A percentile compares a stretch with the other conserved stretches of the same genome.
Evolutionary conservation across 306 rosid genomes (phyloP).

Genomic region (Adenanthera pavonina): DNA sequence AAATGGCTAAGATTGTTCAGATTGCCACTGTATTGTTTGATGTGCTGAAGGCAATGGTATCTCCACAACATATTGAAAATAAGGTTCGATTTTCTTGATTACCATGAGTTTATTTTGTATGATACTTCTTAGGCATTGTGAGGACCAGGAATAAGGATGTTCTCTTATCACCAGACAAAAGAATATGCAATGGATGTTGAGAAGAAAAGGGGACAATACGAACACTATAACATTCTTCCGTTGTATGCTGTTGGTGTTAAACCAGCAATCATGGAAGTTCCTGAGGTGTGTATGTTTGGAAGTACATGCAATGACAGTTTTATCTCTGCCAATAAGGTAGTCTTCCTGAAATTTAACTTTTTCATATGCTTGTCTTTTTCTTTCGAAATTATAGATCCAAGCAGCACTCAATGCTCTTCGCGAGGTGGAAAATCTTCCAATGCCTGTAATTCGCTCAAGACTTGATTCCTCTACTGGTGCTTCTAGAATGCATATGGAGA

Average conservation of each 20-base stretch:
- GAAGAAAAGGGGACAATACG: constrained; percentile 64
- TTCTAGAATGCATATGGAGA: constrained; percentile 50
- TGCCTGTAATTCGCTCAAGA: constrained; percentile 58
- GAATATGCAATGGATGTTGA: constrained; percentile 69
- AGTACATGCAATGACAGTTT: constrained; percentile 32
- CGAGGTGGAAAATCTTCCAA: constrained; percentile 74
- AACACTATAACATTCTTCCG: constrained; percentile 90
- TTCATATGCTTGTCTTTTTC: constrained; percentile 25
- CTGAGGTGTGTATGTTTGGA: constrained; percentile 67
- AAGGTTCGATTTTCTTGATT: constrained; percentile 57
- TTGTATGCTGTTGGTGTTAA: constrained; percentile 80
- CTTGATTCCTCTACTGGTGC: constrained; percentile 45
- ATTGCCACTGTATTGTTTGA: constrained; percentile 82
- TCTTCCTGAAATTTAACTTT: constrained; percentile 11
- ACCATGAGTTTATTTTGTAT: constrained; percentile 31
- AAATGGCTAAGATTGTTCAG: constrained; percentile 79
- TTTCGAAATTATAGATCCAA: constrained; percentile 63
- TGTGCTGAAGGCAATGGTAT: constrained; percentile 69
- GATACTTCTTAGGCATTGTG: constrained; percentile 21
- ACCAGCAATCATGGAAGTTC: constrained; percentile 88
- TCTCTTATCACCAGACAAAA: constrained; percentile 62
- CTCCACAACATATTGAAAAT: constrained; percentile 44
- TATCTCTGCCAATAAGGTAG: constrained; percentile 13
- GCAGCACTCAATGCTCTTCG: constrained; percentile 74
- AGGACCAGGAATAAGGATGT: constrained; percentile 29